Conservation (phyloP, 768 basidiomycete genomes). For the Zangia roseola region DNA sequence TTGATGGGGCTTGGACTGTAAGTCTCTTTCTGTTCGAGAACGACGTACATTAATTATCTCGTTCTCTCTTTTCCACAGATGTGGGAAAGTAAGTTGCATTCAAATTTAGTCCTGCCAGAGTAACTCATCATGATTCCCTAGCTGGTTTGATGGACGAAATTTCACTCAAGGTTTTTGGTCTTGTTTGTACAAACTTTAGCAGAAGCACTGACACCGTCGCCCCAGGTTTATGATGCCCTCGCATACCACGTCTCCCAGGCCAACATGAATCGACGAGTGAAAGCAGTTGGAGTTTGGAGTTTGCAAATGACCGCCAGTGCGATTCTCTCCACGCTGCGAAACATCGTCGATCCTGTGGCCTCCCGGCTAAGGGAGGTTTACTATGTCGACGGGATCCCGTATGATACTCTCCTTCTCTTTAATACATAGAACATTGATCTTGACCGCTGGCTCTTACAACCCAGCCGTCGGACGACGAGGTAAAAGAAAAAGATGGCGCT, state of each 20-base stretch:
- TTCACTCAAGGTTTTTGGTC: conserved; percentile 63
- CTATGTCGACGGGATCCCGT: conserved; percentile 32
- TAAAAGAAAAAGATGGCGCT: not conserved
- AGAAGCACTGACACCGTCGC: not conserved
- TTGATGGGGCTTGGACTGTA: conserved; percentile 97
- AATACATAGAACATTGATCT: conserved; percentile 21
- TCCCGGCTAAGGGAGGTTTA: conserved; percentile 29
- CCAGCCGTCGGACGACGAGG: conserved; percentile 3
- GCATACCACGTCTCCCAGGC: conserved; percentile 93
- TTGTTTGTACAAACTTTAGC: not conserved
- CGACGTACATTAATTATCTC: not conserved
- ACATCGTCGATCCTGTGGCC: conserved; percentile 65
- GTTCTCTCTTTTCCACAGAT: conserved; percentile 47
- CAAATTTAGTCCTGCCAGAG: not conserved
- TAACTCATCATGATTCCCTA: conserved; percentile 31
- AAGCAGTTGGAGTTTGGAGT: conserved; percentile 91
- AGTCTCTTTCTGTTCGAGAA: conserved; percentile 29
- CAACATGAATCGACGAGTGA: conserved; percentile 86
- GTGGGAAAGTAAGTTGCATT: conserved; percentile 77
- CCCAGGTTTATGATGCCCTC: conserved; percentile 85
- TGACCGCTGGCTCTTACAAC: not conserved
- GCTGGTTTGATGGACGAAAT: conserved; percentile 92
- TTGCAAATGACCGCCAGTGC: conserved; percentile 90
- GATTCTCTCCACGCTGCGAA: conserved; percentile 76
- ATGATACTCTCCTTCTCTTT: conserved; percentile 26